Evolutionary conservation across 495 filamentous ascomycete genomes (phyloP).

Genomic region (Aeminium ludgeri): DNA sequence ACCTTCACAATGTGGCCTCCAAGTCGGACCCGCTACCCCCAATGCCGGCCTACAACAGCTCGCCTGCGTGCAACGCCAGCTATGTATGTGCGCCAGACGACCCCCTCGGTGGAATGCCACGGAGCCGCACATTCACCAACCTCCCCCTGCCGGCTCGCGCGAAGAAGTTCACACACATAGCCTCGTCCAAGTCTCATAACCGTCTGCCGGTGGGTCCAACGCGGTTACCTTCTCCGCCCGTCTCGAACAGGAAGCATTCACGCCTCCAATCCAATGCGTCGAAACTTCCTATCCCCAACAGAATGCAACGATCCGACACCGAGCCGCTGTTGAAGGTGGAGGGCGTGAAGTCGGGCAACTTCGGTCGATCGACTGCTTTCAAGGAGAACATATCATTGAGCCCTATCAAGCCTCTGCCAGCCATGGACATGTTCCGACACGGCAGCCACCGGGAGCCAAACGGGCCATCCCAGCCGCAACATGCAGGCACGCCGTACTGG

Average conservation of each 20-base stretch:
- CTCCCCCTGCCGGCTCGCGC: constrained; percentile 13
- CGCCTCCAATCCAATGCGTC: background rate
- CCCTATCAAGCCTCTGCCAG: constrained; percentile 11
- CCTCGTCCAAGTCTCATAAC: constrained; percentile 5
- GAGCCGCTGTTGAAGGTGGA: constrained; percentile 10
- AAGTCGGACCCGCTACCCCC: constrained; percentile 6
- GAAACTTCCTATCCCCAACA: constrained; percentile 6
- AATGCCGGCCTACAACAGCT: background rate
- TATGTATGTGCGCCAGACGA: constrained; percentile 15
- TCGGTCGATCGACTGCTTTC: constrained; percentile 11
- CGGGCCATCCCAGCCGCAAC: background rate
- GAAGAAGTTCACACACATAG: constrained; percentile 6
- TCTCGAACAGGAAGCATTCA: constrained; percentile 10
- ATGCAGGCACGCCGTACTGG: background rate
- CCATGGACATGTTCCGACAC: background rate
- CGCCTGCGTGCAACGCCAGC: constrained; percentile 7
- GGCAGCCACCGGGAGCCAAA: background rate
- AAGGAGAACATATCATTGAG: constrained; percentile 16
- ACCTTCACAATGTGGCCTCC: background rate
- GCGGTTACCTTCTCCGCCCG: constrained; percentile 12
- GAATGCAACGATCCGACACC: constrained; percentile 14
- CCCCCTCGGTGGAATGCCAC: constrained; percentile 13
- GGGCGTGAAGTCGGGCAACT: background rate
- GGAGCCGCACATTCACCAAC: constrained; percentile 17
- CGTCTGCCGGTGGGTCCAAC: constrained; percentile 7